Evolutionary conservation across 148 eudicot species (phyloP).

Genomic region (Rhododendron molle): DNA sequence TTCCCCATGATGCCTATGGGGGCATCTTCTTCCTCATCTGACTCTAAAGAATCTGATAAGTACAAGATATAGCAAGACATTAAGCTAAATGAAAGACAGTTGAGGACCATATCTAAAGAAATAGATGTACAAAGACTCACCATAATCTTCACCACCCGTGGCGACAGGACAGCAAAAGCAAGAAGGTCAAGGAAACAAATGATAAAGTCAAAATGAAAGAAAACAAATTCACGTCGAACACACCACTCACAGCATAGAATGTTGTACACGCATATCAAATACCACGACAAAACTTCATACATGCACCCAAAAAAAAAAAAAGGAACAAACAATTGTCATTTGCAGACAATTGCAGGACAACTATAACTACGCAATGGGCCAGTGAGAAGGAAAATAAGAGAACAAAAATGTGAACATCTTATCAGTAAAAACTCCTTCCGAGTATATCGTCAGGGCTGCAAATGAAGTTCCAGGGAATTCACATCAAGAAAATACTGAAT

Average conservation of each 20-base stretch:
- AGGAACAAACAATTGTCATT: background rate
- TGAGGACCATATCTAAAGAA: background rate
- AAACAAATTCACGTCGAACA: background rate
- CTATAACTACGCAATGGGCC: background rate
- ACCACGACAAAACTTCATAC: background rate
- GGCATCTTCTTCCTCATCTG: constrained; percentile 27
- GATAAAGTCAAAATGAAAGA: background rate
- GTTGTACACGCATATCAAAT: background rate
- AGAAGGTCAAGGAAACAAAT: constrained; percentile 37
- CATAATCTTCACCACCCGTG: constrained; percentile 17
- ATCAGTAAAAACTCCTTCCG: background rate
- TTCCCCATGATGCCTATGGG: constrained; percentile 19
- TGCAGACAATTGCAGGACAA: background rate
- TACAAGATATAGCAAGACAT: background rate
- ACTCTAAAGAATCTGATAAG: constrained; percentile 19
- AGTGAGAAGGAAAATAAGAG: background rate
- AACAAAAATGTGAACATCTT: background rate
- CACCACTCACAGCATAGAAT: background rate
- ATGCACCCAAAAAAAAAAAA: background rate
- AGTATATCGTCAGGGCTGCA: background rate
- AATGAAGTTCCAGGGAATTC: background rate
- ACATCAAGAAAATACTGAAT: background rate
- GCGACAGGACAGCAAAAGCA: constrained; percentile 5
- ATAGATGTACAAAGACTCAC: constrained; percentile 20
- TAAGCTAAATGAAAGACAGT: background rate